Base-by-base conservation (phyloP, 257 asterid species). In the Ligustrum vulgare region DNA sequence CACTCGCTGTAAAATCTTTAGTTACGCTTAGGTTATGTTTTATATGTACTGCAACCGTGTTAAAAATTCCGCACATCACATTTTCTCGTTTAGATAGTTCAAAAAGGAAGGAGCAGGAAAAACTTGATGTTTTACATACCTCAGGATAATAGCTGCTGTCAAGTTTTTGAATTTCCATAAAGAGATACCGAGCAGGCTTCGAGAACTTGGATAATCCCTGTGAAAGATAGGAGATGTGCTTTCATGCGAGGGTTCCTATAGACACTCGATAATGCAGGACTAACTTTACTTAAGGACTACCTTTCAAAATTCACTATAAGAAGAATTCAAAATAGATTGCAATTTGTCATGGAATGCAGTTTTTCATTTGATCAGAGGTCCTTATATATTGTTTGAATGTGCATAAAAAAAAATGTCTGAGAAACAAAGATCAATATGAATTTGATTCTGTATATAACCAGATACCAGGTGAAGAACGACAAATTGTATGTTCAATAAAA, bases 111-210 rank as follows among this genome's bases (percentile, higher is more conserved):
- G 15, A 64, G n/a, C 5, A 37, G 20, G 22, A 56, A 75, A 20
- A 18, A 63, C 7, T 47, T 11, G 35, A 37, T 43, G 41, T 31
- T 69, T 72, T 58, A 35, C 77, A 33, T 84, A 89, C 96, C 94
- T 91, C 97, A 12, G 97, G 97, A 73, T 91, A 91, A 82, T 89
- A 91, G 80, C 70, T 72, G 85, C 96, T 89, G 73, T 91, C 96
- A 35, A 89, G 85, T 85, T 84, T 91, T 75, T 88, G 96, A 81
- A 91, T 88, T 82, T 88, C 93, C 85, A 83, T 70, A 60, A 91
- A 91, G 75, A 92, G 87, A 71, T 83, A 54, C 66, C 95, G 82
- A 15, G 96, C 96, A n/a, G 93, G 90, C 85, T 86, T 92, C 5
- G 94, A 90, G 80, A 91, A 91, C 76, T 82, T 89, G 7, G 84